Conservation (phyloP, 106 monocot species). For the Triglochin maritima region DNA sequence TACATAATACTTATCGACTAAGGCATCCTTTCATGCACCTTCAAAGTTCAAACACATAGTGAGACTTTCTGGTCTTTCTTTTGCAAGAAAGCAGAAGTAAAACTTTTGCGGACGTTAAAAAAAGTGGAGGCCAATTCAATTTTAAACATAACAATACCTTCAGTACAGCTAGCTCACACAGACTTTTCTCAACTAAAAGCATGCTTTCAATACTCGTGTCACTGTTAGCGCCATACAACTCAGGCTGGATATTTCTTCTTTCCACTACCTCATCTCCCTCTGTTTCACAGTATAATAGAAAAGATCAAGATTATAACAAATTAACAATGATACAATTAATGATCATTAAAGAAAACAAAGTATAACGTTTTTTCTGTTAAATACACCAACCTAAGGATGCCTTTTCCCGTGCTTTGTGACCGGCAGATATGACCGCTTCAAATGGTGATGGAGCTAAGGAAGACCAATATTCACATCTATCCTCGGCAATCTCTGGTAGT, state of each 20-base stretch:
- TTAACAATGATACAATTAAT: background rate
- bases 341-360: background rate
- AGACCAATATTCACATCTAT: constrained; percentile 62
- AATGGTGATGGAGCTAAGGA: constrained; percentile 48
- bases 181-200: constrained; percentile 76
- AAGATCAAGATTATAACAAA: background rate
- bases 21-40: background rate
- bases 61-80: background rate
- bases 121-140: background rate
- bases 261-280: constrained; percentile 25
- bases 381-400: constrained; percentile 32
- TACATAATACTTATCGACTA: too few relatives aligned
- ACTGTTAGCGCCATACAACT: constrained; percentile 26
- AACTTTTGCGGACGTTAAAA: background rate
- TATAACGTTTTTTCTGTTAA: background rate
- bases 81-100: background rate
- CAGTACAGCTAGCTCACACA: constrained; percentile 46
- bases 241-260: constrained; percentile 1
- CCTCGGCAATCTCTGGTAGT: constrained; percentile 65
- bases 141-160: constrained; percentile 23
- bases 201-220: constrained; percentile 61
- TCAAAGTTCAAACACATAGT: background rate
- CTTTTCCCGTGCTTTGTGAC: constrained; percentile 47
- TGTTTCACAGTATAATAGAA: constrained; percentile 7
- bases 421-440: constrained; percentile 64